phyloP scores from a whole-genome alignment of 768 basidiomycete genomes.

The Chalciporus pseudorubinellus region DNA sequence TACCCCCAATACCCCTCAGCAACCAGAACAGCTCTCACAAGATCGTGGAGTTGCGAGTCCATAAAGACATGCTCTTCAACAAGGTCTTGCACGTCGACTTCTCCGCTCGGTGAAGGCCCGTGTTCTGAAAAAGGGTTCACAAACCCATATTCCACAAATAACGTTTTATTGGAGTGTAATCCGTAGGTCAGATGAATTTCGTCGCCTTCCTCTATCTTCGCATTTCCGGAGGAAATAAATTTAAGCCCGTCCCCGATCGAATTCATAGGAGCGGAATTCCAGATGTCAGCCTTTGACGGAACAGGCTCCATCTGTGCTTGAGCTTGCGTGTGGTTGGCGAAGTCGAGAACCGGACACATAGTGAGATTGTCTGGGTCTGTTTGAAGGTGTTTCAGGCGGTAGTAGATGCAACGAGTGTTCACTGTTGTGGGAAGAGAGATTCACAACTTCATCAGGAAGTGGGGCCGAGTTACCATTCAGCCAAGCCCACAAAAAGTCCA shows the following conservation, averaged over 20 bases:
- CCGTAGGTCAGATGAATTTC: slow-evolving; percentile 84
- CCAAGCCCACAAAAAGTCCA: slow-evolving; percentile 86
- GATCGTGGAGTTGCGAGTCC: slow-evolving; percentile 38
- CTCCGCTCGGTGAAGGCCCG: slow-evolving; percentile 37
- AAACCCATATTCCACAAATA: slow-evolving; percentile 94
- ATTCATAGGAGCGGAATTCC: slow-evolving; percentile 36
- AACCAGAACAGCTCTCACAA: slow-evolving; percentile 54
- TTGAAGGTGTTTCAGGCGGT: slow-evolving; percentile 48
- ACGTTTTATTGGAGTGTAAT: slow-evolving; percentile 65
- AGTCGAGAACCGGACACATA: slow-evolving; percentile 86
- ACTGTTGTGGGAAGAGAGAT: slow-evolving; percentile 44
- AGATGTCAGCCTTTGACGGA: slow-evolving; percentile 34
- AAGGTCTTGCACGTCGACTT: slow-evolving; percentile 61
- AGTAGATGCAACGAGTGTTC: slow-evolving; percentile 89
- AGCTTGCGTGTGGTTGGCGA: slow-evolving; percentile 71
- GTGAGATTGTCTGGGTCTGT: slow-evolving; percentile 76
- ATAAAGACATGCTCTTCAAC: slow-evolving; percentile 50
- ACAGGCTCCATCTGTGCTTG: slow-evolving; percentile 45
- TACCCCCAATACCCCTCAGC: slow-evolving; percentile 86
- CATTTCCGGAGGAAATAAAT: slow-evolving; percentile 47
- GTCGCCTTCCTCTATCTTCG: slow-evolving; percentile 44
- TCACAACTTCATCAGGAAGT: slow-evolving; percentile 3
- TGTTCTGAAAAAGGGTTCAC: slow-evolving; percentile 40
- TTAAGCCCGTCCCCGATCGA: slow-evolving; percentile 46
- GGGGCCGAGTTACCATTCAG: slow-evolving; percentile 61